Evolutionary conservation across 2,329 filamentous ascomycete species (phyloP), one percentile per base, ranked within the genome.

Genomic region (Samsoniella hepiali): DNA sequence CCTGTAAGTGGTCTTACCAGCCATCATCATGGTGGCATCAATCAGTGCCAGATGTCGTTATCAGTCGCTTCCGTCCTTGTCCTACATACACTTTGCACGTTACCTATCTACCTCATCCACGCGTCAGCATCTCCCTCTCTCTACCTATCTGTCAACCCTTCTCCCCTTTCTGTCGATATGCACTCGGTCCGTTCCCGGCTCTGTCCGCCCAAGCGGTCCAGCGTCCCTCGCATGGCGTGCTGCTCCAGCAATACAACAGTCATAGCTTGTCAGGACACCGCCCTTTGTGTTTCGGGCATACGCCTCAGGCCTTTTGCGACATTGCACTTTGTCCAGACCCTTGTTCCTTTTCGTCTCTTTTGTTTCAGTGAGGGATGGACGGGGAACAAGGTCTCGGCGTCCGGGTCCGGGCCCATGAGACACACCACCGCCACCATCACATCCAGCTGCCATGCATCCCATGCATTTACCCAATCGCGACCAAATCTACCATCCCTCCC

Each of bases 21-120:
- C 10, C 54, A 38, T 31, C 32, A 58, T 49, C n/a, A 38, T 58
- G 56, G 44, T 57, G 54, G 54, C 54, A 57, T 45, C 54, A 57
- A 22, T 45, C 29, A 9, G 17, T 22, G 22, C 40, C 54, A 45
- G 15, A 57, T 57, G 54, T 57, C 54, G 54, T 45, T 57, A 45
- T 45, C 54, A 57, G 54, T n/a, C 32, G 15, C n/a, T 57, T 32
- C 29, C 27, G 11, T 57, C 40, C 27, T 22, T 3, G 8, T 57
- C 54, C 15, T 34, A 7, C 40, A 40, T 22, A 7, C 40, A 40
- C 13, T 45, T 11, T 10, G 17, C 10, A 5, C 29, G 9, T 34
- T 57, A 57, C 45, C 40, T 54, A 57, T 57, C 40, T 54, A 27
- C 9, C 38, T 32, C 38, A 32, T 56, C 54, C 9, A 53, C 49